Percentiles rank a stretch among this genome's conserved stretches.
Conservation (phyloP, 345 rosid genomes). For the Crucihimalaya himalaica region DNA sequence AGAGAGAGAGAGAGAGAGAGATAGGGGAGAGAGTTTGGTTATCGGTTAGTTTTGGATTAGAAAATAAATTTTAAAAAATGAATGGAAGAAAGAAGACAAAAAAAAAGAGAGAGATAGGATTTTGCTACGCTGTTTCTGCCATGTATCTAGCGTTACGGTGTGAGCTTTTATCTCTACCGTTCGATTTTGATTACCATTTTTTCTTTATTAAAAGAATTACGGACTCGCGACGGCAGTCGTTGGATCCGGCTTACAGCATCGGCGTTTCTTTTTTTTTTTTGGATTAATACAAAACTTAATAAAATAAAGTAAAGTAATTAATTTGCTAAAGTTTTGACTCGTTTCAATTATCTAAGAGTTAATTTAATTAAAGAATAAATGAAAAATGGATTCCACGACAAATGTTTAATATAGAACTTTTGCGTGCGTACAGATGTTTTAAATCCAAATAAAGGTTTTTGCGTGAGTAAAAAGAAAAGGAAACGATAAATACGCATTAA, state of each 20-base stretch:
- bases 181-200: neutral
- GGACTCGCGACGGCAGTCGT: constrained; percentile 18
- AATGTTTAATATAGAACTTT: constrained; percentile 13
- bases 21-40: constrained; percentile 25
- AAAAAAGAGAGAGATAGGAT: neutral
- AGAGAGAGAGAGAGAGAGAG: constrained; percentile 16
- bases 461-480: neutral
- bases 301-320: too few species aligned
- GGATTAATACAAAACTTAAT: neutral
- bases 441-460: neutral
- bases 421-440: constrained; percentile 1
- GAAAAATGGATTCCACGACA: neutral
- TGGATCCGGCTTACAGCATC: constrained; percentile 19
- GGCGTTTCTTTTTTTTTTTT: neutral
- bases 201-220: too few species aligned
- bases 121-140: constrained; percentile 42
- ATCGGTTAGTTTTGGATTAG: constrained; percentile 31
- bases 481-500: constrained; percentile 29
- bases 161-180: constrained; percentile 36
- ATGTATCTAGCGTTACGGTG: constrained; percentile 37
- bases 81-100: constrained; percentile 39
- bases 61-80: neutral
- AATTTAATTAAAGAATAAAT: neutral
- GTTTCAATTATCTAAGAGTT: neutral
- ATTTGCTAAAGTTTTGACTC: too few species aligned